A percentile compares a stretch with the other conserved stretches of the same genome.
phyloP scores from a whole-genome alignment of 2,329 filamentous ascomycete genomes.

The Stachybotrys chartarum region DNA sequence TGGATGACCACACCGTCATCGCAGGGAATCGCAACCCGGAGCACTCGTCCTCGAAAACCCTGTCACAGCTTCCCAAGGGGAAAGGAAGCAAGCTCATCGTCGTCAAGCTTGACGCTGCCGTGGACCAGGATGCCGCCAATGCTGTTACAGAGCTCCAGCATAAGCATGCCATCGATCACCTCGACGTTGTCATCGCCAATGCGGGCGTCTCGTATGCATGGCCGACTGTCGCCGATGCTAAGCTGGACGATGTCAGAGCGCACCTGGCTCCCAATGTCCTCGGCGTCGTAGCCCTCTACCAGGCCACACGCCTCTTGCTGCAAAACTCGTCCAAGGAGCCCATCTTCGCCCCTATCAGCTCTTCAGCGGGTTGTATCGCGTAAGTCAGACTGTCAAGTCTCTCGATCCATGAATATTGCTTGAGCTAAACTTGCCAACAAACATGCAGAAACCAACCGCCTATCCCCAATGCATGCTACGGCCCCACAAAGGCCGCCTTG shows the following conservation, averaged over 20 bases:
- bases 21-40: background rate
- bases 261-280: background rate
- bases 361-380: background rate
- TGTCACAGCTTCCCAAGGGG: background rate
- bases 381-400: too few relatives aligned
- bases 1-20: background rate
- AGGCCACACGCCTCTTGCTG: background rate
- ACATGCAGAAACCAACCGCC: slow-evolving; percentile 7
- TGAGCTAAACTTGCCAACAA: too few relatives aligned
- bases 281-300: background rate
- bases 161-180: background rate
- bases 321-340: background rate
- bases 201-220: background rate
- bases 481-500: slow-evolving; percentile 29
- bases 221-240: background rate
- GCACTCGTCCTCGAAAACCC: background rate
- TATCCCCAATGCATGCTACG: slow-evolving; percentile 31
- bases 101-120: background rate
- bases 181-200: background rate
- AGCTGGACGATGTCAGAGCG: background rate
- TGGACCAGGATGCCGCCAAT: background rate
- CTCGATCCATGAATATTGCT: too few relatives aligned
- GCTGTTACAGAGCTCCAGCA: background rate
- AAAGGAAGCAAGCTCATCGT: background rate
- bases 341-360: background rate